phyloP scores from a whole-genome alignment of 2,329 filamentous ascomycete genomes.

The Stagonosporopsis chrysanthemi region DNA sequence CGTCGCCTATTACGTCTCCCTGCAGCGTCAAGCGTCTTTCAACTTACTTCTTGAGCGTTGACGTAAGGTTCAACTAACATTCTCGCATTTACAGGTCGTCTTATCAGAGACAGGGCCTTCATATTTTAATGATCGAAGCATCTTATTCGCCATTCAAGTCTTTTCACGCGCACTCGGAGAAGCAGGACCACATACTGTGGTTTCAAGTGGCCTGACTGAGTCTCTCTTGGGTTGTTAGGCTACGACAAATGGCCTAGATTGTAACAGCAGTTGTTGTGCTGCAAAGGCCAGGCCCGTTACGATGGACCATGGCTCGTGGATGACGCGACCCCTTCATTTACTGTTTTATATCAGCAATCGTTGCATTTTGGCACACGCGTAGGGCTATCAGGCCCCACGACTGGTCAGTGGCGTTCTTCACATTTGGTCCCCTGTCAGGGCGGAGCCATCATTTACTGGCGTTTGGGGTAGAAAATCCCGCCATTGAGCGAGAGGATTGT shows the following conservation, averaged over 20 bases:
- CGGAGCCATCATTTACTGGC: slow-evolving; percentile 29
- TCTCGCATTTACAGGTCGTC: slow-evolving; percentile 42
- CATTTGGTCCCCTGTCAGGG: slow-evolving; percentile 28
- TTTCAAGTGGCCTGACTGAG: background rate
- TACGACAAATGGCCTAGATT: background rate
- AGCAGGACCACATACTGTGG: background rate
- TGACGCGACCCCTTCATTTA: slow-evolving; percentile 18
- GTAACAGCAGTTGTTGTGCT: background rate
- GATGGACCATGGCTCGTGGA: background rate
- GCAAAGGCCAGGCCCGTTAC: background rate
- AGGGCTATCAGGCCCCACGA: slow-evolving; percentile 37
- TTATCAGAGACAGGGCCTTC: slow-evolving; percentile 37
- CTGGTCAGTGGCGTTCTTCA: slow-evolving; percentile 41
- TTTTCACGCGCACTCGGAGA: background rate
- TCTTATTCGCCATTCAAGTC: slow-evolving; percentile 15
- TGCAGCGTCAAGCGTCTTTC: slow-evolving; percentile 14
- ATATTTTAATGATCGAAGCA: slow-evolving; percentile 25
- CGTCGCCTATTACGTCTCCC: slow-evolving; percentile 7
- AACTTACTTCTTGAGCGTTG: slow-evolving; percentile 21
- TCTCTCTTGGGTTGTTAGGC: background rate
- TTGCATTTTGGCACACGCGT: slow-evolving; percentile 44
- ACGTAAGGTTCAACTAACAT: slow-evolving; percentile 23
- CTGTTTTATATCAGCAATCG: slow-evolving; percentile 40
- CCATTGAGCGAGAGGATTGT: slow-evolving; percentile 21
- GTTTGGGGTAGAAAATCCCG: slow-evolving; percentile 29